Evolutionary conservation across 1,284 basidiomycete genomes (phyloP).

Genomic region (Cutaneotrichosporon cavernicola): DNA sequence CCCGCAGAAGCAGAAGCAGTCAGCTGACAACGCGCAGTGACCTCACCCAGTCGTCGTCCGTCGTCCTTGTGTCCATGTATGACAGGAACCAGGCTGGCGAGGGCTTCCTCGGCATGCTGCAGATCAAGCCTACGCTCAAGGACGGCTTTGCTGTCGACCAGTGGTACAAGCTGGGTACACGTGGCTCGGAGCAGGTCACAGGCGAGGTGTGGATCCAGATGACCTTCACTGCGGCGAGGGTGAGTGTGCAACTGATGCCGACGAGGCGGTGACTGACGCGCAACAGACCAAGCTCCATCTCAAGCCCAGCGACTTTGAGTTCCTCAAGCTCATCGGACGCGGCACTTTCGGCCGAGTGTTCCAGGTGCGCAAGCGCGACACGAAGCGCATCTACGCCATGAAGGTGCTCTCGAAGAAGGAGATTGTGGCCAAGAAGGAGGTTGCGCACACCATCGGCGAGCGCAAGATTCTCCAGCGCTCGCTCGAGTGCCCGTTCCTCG

Average conservation of each 20-base stretch:
- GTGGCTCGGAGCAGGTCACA: constrained; percentile 75
- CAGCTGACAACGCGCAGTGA: constrained; percentile 61
- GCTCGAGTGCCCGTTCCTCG: constrained; percentile 92
- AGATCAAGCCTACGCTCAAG: constrained; percentile 83
- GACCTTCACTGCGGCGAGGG: constrained; percentile 86
- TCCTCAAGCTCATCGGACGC: constrained; percentile 96
- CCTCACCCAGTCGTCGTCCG: constrained; percentile 85
- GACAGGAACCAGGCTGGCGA: constrained; percentile 81
- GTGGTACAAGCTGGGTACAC: constrained; percentile 82
- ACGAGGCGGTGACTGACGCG: not conserved
- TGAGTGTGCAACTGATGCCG: constrained; percentile 52
- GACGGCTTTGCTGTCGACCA: constrained; percentile 95
- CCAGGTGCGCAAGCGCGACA: constrained; percentile 97
- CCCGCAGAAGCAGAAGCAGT: not conserved
- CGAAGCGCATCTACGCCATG: constrained; percentile 99
- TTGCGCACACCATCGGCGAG: constrained; percentile 98
- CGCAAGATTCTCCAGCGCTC: constrained; percentile 96
- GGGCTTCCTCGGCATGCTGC: constrained; percentile 85
- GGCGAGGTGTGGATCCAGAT: constrained; percentile 95
- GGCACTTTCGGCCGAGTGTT: constrained; percentile 99
- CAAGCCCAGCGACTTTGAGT: constrained; percentile 92
- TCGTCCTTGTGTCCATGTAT: constrained; percentile 86
- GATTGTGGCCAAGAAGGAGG: constrained; percentile 98
- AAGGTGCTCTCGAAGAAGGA: constrained; percentile 98
- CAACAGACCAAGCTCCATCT: constrained; percentile 73